A percentile compares a stretch with the other conserved stretches of the same genome.
Evolutionary conservation across 2,329 filamentous ascomycete genomes (phyloP).

Genomic region (Cyphellophora europaea): DNA sequence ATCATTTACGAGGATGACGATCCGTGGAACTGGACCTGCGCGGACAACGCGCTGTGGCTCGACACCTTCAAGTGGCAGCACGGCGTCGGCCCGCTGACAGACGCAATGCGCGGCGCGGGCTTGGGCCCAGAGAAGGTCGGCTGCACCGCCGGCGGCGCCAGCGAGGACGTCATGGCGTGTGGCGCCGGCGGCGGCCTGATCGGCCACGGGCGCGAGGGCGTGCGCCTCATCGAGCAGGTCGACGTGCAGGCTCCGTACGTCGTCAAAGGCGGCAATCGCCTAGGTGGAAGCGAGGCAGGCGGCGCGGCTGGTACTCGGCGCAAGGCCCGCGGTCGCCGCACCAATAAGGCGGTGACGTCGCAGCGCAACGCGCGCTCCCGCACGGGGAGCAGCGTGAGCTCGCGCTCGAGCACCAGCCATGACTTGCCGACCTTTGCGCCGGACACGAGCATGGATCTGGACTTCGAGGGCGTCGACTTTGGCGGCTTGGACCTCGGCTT

Average conservation of each 20-base stretch:
- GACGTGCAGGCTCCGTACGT: constrained; percentile 35
- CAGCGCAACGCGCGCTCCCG: not conserved
- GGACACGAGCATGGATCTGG: constrained; percentile 14
- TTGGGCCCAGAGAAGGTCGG: constrained; percentile 16
- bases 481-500: constrained; percentile 15
- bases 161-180: not conserved
- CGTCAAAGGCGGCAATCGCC: constrained; percentile 22
- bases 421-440: constrained; percentile 6
- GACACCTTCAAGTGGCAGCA: constrained; percentile 34
- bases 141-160: not conserved
- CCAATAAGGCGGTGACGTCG: not conserved
- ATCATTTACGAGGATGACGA: constrained; percentile 24
- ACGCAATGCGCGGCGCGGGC: constrained; percentile 4
- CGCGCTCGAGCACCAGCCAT: constrained; percentile 5
- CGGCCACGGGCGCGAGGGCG: not conserved
- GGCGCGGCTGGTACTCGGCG: not conserved
- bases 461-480: constrained; percentile 20
- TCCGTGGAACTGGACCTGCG: constrained; percentile 32
- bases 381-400: not conserved
- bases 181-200: not conserved
- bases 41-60: constrained; percentile 37
- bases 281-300: not conserved
- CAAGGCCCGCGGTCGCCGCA: not conserved
- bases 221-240: constrained; percentile 19
- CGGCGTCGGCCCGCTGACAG: constrained; percentile 23